Base-by-base conservation (phyloP, 2,329 filamentous ascomycete genomes). In the Ascochyta fabae region DNA sequence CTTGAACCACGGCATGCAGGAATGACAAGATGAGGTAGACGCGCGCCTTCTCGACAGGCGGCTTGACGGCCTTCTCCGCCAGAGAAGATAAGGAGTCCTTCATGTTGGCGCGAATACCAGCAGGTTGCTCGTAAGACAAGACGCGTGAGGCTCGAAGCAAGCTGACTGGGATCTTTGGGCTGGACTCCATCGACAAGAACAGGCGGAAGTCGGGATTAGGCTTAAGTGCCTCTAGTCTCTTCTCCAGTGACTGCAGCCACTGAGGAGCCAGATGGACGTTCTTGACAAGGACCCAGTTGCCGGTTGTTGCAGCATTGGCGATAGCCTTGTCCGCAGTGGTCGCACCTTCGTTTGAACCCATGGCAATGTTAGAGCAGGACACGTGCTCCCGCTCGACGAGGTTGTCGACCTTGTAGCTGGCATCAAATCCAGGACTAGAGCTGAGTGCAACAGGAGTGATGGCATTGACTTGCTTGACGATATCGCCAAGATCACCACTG, bases 101-200 rank as follows among this genome's bases (percentile, higher is more conserved):
- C 94, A 99, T 98, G 72, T 99, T 99, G 63, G 95, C 95, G 58
- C 92, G 86, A 31, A 99, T 91, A 78, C 95, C 95, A 2, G 95
- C 96, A 10, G 96, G 95, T 76, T 99, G 96, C 80, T 99, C 95
- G 78, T 96, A 98, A 86, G 97, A 96, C 60, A 99, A 83, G 12
- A 99, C 92, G 52, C 95, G 88, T 52, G 93, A 97, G 23, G 95
- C 94, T 44, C 95, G 89, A 46, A 99, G 86, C 27, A 99, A 79
- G 71, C 98, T 98, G 74, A 98, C 94, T 0, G 96, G 94, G 66
- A 99, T 99, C 84, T 95, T 97, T 48, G 87, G 91, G 69, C 92
- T 97, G 2, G 92, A 91, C 77, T 99, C 95, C 95, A 99, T 99
- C 0, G 94, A 97, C 58, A 99, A 79, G 86, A 99, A 99, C 27